Conservation (phyloP, 148 eudicot species). For the Fagopyrum esculentum region DNA sequence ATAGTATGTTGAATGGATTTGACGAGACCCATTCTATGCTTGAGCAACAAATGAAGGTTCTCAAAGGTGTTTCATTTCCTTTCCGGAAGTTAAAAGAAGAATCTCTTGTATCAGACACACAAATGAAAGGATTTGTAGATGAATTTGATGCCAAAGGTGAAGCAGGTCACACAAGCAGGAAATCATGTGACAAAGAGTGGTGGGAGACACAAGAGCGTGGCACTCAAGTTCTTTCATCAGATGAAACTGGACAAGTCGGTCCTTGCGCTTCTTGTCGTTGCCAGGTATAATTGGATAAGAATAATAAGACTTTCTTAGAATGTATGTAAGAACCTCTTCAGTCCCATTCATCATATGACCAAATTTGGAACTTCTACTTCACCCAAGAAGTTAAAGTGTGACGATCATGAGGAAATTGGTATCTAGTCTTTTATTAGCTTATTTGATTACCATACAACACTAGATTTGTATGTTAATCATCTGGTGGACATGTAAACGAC, state of each 20-base stretch:
- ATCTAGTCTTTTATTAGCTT: not conserved
- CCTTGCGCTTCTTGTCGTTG: conserved; percentile 88
- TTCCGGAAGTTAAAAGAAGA: conserved; percentile 64
- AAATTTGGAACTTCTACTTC: not conserved
- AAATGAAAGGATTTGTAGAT: conserved; percentile 90
- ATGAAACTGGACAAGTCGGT: conserved; percentile 93
- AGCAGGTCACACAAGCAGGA: conserved; percentile 25
- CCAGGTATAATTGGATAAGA: conserved; percentile 41
- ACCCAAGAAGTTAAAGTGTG: not conserved
- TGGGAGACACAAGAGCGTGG: conserved; percentile 90
- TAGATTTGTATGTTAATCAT: too few species aligned
- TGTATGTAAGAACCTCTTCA: not conserved
- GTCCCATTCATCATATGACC: conserved; percentile 1
- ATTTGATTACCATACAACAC: too few species aligned
- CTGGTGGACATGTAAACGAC: not conserved
- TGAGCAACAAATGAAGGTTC: conserved; percentile 50
- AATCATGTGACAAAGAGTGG: conserved; percentile 63
- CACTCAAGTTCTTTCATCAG: conserved; percentile 55
- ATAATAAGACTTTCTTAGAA: not conserved
- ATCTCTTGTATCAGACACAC: conserved; percentile 60
- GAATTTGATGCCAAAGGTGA: conserved; percentile 37
- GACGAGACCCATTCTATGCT: conserved; percentile 27
- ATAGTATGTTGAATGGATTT: conserved; percentile 34
- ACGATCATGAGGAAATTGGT: not conserved
- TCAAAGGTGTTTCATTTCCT: conserved; percentile 54